Conservation (phyloP, 345 rosid genomes). For the Murraya paniculata region DNA sequence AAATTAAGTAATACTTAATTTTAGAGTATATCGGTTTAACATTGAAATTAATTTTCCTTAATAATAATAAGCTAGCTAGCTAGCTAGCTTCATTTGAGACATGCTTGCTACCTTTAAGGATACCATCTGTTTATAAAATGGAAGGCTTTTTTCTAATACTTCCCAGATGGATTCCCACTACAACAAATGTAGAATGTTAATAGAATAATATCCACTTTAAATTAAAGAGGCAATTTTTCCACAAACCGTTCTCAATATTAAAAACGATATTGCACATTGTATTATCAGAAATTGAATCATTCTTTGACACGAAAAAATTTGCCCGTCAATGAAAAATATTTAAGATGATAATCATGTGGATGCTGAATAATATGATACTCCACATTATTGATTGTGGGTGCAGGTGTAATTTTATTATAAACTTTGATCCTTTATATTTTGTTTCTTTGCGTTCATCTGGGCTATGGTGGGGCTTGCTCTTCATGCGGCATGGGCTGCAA, state of each 20-base stretch:
- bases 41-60: neutral
- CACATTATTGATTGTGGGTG: slow-evolving; percentile 14
- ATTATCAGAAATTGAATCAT: neutral
- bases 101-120: slow-evolving; percentile 36
- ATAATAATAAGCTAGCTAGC: neutral
- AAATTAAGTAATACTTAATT: neutral
- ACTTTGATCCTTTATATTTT: neutral
- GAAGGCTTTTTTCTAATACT: slow-evolving; percentile 12
- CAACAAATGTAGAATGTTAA: slow-evolving; percentile 6
- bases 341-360: no score
- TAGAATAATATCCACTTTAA: slow-evolving; percentile 10
- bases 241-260: neutral
- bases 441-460: no score
- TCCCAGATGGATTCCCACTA: slow-evolving; percentile 36
- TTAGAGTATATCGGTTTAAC: no score
- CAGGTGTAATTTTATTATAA: neutral
- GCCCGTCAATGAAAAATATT: neutral
- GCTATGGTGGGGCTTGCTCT: no score
- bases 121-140: slow-evolving; percentile 23
- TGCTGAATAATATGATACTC: no score
- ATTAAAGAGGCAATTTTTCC: slow-evolving; percentile 18
- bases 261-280: neutral
- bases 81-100: neutral
- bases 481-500: neutral
- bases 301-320: slow-evolving; percentile 6